Evolutionary conservation across 2,329 filamentous ascomycete species (phyloP).

Genomic region (Paecilomyces formosus): DNA sequence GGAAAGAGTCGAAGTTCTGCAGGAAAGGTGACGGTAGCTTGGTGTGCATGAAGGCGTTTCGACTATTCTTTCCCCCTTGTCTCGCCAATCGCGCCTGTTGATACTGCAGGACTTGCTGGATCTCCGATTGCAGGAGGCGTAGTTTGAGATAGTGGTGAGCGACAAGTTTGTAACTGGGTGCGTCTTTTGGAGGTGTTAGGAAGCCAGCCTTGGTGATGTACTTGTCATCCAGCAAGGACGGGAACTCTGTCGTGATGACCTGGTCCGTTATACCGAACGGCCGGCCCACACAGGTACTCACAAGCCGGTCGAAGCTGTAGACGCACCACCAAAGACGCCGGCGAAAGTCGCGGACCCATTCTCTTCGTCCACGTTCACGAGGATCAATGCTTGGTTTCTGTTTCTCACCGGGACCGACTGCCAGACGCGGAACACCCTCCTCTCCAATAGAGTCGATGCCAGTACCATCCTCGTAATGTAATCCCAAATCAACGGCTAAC

Average conservation of each 20-base stretch:
- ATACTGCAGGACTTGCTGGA: constrained; percentile 86
- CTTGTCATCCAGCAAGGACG: constrained; percentile 77
- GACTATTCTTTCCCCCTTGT: constrained; percentile 54
- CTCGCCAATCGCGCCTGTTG: constrained; percentile 78
- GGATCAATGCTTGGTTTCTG: constrained; percentile 36
- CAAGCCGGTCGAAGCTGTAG: constrained; percentile 89
- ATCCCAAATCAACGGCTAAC: constrained; percentile 79
- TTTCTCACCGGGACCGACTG: constrained; percentile 13
- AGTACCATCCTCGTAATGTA: constrained; percentile 86
- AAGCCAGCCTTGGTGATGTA: constrained; percentile 80
- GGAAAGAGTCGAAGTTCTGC: constrained; percentile 73
- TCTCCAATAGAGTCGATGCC: constrained; percentile 47
- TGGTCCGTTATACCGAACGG: constrained; percentile 95
- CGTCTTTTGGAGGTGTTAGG: constrained; percentile 50
- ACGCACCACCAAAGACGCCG: constrained; percentile 94
- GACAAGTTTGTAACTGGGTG: constrained; percentile 81
- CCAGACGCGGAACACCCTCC: constrained; percentile 18
- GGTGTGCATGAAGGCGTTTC: constrained; percentile 68
- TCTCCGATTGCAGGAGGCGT: constrained; percentile 84
- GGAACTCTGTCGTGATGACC: constrained; percentile 91
- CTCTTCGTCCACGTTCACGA: constrained; percentile 58
- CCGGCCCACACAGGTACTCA: constrained; percentile 85
- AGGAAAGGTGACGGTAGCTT: constrained; percentile 79
- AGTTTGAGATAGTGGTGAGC: constrained; percentile 89
- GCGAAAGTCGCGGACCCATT: constrained; percentile 80